phyloP scores from a whole-genome alignment of 257 asterid genomes.

The Solanum megistacrolobum region DNA sequence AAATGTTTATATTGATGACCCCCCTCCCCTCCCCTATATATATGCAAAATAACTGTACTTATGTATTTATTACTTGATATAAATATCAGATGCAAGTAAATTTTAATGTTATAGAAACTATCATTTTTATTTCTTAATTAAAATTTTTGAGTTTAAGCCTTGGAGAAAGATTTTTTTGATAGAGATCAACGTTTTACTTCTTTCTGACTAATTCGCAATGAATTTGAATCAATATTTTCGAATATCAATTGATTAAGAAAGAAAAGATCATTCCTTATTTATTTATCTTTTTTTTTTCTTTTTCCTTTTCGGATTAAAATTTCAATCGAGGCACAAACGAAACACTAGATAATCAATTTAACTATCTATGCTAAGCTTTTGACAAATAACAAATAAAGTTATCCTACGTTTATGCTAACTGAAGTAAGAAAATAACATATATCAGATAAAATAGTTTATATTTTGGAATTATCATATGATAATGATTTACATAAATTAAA shows the following conservation, averaged over 20 bases:
- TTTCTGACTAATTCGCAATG: not conserved
- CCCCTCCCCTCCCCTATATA: too few relatives aligned
- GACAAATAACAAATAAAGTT: not conserved
- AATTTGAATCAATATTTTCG: not conserved
- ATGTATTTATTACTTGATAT: not conserved
- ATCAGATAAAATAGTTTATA: not conserved
- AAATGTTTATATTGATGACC: too few relatives aligned
- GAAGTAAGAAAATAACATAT: too few relatives aligned
- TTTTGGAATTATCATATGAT: not conserved
- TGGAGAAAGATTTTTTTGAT: too few relatives aligned
- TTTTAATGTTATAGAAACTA: not conserved
- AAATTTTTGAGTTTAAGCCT: too few relatives aligned
- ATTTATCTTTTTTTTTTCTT: too few relatives aligned
- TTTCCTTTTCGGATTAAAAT: too few relatives aligned
- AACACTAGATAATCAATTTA: not conserved
- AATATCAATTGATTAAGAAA: not conserved
- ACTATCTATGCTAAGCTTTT: not conserved
- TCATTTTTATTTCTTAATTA: not conserved
- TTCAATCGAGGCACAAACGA: not conserved
- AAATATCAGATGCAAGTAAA: not conserved
- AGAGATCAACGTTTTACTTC: not conserved
- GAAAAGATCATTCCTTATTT: not conserved
- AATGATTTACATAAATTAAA: not conserved
- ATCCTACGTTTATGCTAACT: not conserved
- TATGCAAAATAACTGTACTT: not conserved